These are phyloP conservation scores for Pleurotus tuoliensis DNA, from an alignment of 768 basidiomycete species.

Conservation along the genomic window DNA sequence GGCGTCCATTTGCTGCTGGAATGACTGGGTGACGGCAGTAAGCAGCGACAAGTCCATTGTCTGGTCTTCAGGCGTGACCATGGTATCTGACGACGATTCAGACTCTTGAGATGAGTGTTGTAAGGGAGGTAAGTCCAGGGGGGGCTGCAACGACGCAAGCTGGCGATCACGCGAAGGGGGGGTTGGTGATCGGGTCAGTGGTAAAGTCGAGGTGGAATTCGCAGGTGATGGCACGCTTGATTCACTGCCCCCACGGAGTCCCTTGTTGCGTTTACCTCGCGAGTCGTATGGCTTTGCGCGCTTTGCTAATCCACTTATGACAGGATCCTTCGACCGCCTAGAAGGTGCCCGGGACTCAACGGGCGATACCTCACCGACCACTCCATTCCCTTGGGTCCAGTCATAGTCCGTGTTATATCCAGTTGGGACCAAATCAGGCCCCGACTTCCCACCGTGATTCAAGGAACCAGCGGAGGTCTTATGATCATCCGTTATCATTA, in stretches of 20 bases:
- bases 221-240: conserved; percentile 47
- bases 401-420: conserved; percentile 34
- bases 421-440: background rate
- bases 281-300: conserved; percentile 72
- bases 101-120: conserved; percentile 38
- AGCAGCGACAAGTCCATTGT: conserved; percentile 36
- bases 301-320: conserved; percentile 37
- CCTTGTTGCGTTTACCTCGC: conserved; percentile 36
- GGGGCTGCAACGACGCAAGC: conserved; percentile 16
- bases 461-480: conserved; percentile 51
- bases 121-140: conserved; percentile 18
- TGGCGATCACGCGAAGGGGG: conserved; percentile 23
- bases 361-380: conserved; percentile 23
- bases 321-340: conserved; percentile 48
- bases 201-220: conserved; percentile 39
- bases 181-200: conserved; percentile 42
- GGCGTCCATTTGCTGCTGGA: conserved; percentile 3
- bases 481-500: conserved; percentile 99
- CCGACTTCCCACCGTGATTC: background rate
- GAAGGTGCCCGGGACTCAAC: conserved; percentile 35
- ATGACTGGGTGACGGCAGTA: conserved; percentile 16
- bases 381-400: conserved; percentile 40
- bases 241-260: conserved; percentile 53
- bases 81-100: conserved; percentile 43
- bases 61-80: conserved; percentile 40